phyloP scores from a whole-genome alignment of 768 basidiomycete genomes.

The Termitomyces sp. region DNA sequence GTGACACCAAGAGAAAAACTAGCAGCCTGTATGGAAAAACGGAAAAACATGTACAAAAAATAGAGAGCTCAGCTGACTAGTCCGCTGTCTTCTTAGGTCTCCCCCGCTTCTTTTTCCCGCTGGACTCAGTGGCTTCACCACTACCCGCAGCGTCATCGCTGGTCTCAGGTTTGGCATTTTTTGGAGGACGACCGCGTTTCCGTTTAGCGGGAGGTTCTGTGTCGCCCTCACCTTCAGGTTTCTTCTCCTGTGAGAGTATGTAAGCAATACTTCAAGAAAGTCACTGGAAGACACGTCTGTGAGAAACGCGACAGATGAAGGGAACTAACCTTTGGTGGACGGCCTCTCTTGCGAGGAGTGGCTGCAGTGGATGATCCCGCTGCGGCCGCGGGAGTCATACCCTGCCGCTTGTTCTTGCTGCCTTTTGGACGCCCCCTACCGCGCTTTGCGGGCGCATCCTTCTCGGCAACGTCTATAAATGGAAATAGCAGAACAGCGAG shows the following conservation, averaged over 20 bases:
- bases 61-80: slow-evolving; percentile 13
- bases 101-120: slow-evolving; percentile 65
- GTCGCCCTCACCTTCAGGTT: slow-evolving; percentile 36
- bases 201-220: slow-evolving; percentile 57
- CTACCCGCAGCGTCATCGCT: slow-evolving; percentile 28
- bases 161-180: slow-evolving; percentile 48
- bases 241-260: slow-evolving; percentile 28
- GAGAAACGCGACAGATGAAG: slow-evolving; percentile 16
- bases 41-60: slow-evolving; percentile 17
- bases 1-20: slow-evolving; percentile 10
- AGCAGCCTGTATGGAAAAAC: slow-evolving; percentile 19
- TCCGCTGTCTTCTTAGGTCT: slow-evolving; percentile 51
- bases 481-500: slow-evolving; percentile 19
- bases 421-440: slow-evolving; percentile 88
- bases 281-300: neutral
- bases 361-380: slow-evolving; percentile 30
- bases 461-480: slow-evolving; percentile 30
- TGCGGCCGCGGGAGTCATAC: slow-evolving; percentile 25
- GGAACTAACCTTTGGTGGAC: slow-evolving; percentile 57
- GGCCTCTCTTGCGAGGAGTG: slow-evolving; percentile 53
- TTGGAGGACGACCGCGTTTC: slow-evolving; percentile 72
- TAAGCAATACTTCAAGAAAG: slow-evolving; percentile 14
- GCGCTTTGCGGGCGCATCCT: slow-evolving; percentile 55
- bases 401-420: slow-evolving; percentile 64
- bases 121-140: slow-evolving; percentile 42